These are phyloP conservation scores for Camellia lanceoleosa DNA, from an alignment of 148 eudicot species.

Conservation along the genomic window DNA sequence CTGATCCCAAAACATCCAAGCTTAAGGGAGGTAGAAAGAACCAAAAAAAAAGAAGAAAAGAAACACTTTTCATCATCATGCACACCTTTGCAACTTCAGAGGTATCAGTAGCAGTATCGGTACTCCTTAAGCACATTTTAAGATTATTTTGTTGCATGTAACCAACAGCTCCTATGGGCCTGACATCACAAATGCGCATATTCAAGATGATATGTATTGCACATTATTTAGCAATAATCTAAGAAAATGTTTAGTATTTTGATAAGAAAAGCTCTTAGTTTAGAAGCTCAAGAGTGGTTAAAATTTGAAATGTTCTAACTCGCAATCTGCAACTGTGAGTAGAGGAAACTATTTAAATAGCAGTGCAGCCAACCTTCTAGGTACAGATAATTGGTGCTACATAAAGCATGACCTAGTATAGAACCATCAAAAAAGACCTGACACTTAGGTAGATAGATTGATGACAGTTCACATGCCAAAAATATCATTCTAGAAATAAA, in stretches of 20 bases:
- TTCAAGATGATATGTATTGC: neutral
- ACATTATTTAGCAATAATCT: neutral
- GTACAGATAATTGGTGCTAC: conserved; percentile 2
- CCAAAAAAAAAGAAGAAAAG: neutral
- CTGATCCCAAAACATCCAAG: neutral
- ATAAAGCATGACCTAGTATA: neutral
- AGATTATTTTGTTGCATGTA: conserved; percentile 79
- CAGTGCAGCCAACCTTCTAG: neutral
- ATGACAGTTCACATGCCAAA: neutral
- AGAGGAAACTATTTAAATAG: neutral
- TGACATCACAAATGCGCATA: conserved; percentile 22
- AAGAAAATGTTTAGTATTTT: neutral
- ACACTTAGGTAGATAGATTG: neutral
- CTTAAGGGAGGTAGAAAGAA: conserved; percentile 1
- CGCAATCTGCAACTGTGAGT: neutral
- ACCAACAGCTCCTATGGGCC: conserved; percentile 92
- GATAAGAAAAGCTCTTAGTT: neutral
- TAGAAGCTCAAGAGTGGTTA: neutral
- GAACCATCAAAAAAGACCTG: neutral
- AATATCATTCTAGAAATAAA: neutral
- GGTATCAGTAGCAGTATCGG: conserved; percentile 60
- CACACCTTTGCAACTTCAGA: conserved; percentile 92
- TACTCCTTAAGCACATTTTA: conserved; percentile 87
- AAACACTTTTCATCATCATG: conserved; percentile 8
- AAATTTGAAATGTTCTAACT: neutral